Conservation (phyloP, 352 stramenopile species). For the Pythium chondricola region DNA sequence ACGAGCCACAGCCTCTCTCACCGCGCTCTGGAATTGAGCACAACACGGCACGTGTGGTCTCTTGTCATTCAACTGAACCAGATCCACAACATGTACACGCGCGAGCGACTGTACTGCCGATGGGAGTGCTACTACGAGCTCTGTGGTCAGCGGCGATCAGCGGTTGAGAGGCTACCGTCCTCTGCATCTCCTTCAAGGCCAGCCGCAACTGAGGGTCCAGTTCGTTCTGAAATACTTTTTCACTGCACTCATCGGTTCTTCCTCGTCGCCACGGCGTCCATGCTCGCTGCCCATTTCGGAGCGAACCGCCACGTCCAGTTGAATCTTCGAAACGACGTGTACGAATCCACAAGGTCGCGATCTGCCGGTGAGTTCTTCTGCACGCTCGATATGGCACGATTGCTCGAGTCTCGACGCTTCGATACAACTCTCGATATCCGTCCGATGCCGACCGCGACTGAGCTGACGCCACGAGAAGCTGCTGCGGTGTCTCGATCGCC, state of each 20-base stretch:
- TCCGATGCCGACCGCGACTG: slow-evolving; percentile 14
- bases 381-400: slow-evolving; percentile 26
- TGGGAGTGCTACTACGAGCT: slow-evolving; percentile 75
- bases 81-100: slow-evolving; percentile 50
- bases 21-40: neutral
- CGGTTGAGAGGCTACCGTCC: slow-evolving; percentile 30
- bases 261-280: slow-evolving; percentile 22
- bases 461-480: slow-evolving; percentile 50
- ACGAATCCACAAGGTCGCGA: slow-evolving; percentile 46
- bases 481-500: slow-evolving; percentile 24
- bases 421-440: slow-evolving; percentile 49
- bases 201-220: too few species aligned
- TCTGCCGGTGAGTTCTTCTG: slow-evolving; percentile 44
- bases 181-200: too few species aligned
- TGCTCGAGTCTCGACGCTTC: slow-evolving; percentile 28
- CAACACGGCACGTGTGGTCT: slow-evolving; percentile 43
- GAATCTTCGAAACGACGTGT: slow-evolving; percentile 67
- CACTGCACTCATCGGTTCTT: slow-evolving; percentile 65
- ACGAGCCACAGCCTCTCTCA: neutral
- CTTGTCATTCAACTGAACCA: slow-evolving; percentile 53
- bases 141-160: slow-evolving; percentile 45
- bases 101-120: slow-evolving; percentile 47
- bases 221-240: slow-evolving; percentile 34
- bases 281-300: slow-evolving; percentile 30
- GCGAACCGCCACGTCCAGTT: slow-evolving; percentile 28